Evolutionary conservation across 768 basidiomycete species (phyloP), one percentile per base, ranked within the genome.

Genomic region (Leccinellum albellum): DNA sequence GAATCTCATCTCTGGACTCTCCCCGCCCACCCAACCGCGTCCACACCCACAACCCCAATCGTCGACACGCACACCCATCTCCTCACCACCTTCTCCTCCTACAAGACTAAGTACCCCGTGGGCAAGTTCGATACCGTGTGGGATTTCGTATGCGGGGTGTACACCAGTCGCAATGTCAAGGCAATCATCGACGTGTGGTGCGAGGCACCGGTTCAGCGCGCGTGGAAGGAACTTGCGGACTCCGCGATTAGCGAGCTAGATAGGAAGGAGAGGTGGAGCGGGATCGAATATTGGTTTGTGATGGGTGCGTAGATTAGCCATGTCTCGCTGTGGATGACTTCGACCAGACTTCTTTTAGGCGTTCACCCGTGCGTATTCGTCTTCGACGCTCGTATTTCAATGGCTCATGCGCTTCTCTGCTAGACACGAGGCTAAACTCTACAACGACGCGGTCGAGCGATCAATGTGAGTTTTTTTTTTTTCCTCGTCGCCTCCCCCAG

Each of bases 41-140:
- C 31, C 28, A 29, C 28, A 40, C 50, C 63, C 2, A 48, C 63
- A 20, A 65, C 61, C 3, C 73, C 78, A 2, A 82, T 94, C 62
- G 76, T 93, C 20, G 92, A 94, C 73, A 94, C 91, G 0, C 92
- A 94, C 73, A 91, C 89, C 0, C 92, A 93, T 64, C 74, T 93
- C 20, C 76, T 85, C 9, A 82, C 87, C 0, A 94, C 91, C 0
- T 94, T 81, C 62, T 76, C 78, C 1, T 64, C 76, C n/a, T 94
- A 93, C 68, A 76, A 77, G 26, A 66, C 64, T 40, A 83, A 82
- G 53, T 94, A 92, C 69, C 82, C 79, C 31, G 69, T 78, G 0
- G 85, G 83, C 1, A 75, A 75, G 53, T 77, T 80, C 61, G 64
- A 73, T 9, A 29, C 29, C 29, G 29, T 29, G 4, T 29, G 29